Evolutionary conservation across 2,329 filamentous ascomycete species (phyloP), one percentile per base, ranked within the genome.

Genomic region (Talaromyces funiculosus): DNA sequence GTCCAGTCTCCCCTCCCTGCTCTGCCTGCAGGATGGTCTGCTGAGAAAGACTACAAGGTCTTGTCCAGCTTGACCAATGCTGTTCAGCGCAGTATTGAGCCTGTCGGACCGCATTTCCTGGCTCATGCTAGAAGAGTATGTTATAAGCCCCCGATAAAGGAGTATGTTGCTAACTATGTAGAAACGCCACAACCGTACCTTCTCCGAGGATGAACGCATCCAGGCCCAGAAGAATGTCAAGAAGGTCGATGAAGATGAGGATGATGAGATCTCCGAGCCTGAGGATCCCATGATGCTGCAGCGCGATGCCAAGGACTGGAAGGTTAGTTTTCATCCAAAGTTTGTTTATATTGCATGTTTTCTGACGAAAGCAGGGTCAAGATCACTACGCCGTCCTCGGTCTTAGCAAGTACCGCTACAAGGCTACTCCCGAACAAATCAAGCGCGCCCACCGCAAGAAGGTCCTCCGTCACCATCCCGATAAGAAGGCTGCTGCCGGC

Each of bases 391-490:
- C 94, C 70, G 90, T 99, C 59, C 88, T 99, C 62, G 94, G 94
- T 65, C 81, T 99, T 65, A 89, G 89, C 73, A 95, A 92, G 79
- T 93, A 95, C 82, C 89, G 94, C 71, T 94, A 84, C 81, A 90
- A 86, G 78, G 95, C 94, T 59, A 96, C 90, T 62, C 92, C 96
- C 78, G 93, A 97, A 67, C 93, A 97, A 82, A 97, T 99, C 83
- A 97, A 97, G 84, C 90, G 90, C 70, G 94, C 95, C 67, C 93
- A 99, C 82, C 91, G 94, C 81, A 97, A 96, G 86, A 99, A 99
- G 89, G 94, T 99, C 66, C 89, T 99, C 67, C 93, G 92, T 81
- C 94, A 99, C 78, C 94, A 99, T 78, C 94, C 94, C 64, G 94
- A 99, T 78, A 99, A 99, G 88, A 96, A 95, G 82, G 94, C 95